phyloP scores from a whole-genome alignment of 1,139 yeast genomes.

The Hansenula lynferdii region DNA sequence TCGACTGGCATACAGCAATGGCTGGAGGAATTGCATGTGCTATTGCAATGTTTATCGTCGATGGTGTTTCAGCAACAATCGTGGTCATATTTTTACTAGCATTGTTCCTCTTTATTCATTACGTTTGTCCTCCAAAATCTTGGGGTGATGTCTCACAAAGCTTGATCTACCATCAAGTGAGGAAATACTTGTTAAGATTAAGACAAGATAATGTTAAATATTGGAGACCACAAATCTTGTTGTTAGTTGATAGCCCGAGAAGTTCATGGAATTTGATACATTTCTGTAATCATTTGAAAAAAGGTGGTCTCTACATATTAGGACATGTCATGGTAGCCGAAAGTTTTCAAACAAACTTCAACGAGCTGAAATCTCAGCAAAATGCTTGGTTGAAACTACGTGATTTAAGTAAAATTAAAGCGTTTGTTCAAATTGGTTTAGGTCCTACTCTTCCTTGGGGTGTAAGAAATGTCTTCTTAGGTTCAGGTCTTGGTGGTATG shows the following conservation, averaged over 20 bases:
- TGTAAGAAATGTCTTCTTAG: constrained; percentile 84
- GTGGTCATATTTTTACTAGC: constrained; percentile 62
- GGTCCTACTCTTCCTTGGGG: constrained; percentile 95
- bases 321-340: constrained; percentile 80
- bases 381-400: constrained; percentile 81
- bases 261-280: constrained; percentile 87
- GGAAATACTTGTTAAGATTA: constrained; percentile 73
- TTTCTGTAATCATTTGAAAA: constrained; percentile 92
- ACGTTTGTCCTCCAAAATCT: constrained; percentile 87
- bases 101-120: constrained; percentile 76
- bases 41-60: constrained; percentile 90
- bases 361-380: constrained; percentile 67
- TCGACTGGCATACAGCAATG: constrained; percentile 77
- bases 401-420: constrained; percentile 74
- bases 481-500: constrained; percentile 97
- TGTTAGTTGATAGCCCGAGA: constrained; percentile 86
- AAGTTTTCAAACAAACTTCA: constrained; percentile 53
- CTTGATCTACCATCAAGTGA: constrained; percentile 89
- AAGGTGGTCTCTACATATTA: constrained; percentile 86
- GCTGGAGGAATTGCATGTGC: constrained; percentile 67
- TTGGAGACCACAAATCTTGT: constrained; percentile 93
- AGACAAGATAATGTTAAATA: constrained; percentile 92
- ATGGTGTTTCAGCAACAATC: constrained; percentile 79
- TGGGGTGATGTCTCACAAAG: constrained; percentile 98
- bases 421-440: constrained; percentile 87